Base-by-base conservation (phyloP, 345 rosid species). In the Lepidium sativum region DNA sequence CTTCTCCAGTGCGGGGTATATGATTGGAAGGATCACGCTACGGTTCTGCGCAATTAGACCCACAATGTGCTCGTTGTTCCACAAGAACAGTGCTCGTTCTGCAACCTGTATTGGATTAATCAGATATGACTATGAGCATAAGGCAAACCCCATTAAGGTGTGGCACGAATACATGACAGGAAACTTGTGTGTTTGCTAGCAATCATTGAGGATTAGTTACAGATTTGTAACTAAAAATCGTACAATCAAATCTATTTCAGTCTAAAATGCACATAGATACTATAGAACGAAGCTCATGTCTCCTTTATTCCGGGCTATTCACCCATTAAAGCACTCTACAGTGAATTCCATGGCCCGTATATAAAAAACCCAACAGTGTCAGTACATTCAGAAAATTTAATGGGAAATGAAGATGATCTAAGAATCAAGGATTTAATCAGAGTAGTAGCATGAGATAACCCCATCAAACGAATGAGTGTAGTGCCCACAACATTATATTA, bases 41-140 rank as follows among this genome's bases (percentile, higher is more conserved):
- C 88, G 81, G 60, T 85, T 84, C 69, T 86, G 95, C 60, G 82
- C 82, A 33, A 86, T 86, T n/a, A 89, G 86, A 59, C 77, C 81
- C 76, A 84, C 95, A 0, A 89, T 86, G 73, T 86, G 91, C 76
- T 89, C 91, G 14, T 89, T 89, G 84, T 89, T 89, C 96, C 94
- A 89, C 57, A 89, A 77, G 80, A 86, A 86, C 75, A 89, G 60
- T 33, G 94, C 89, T 69, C 91, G 77, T 75, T 89, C 97, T 44
- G 91, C 94, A 55, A 89, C 97, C 95, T 89, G 79, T 55, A 55
- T 29, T 13, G 3, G 2, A 27, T 16, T 33, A 23, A 33, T 23
- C 23, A 63, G 64, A 54, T 44, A 44, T 29, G 35, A n/a, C 54
- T 61, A 21, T 53, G 2, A 61, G 53, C 25, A 51, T 31, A 50